Percentiles rank a stretch among this genome's conserved stretches.
Conservation (phyloP, 192 early-diverging fungal genomes). For the Coemansia sp. region DNA sequence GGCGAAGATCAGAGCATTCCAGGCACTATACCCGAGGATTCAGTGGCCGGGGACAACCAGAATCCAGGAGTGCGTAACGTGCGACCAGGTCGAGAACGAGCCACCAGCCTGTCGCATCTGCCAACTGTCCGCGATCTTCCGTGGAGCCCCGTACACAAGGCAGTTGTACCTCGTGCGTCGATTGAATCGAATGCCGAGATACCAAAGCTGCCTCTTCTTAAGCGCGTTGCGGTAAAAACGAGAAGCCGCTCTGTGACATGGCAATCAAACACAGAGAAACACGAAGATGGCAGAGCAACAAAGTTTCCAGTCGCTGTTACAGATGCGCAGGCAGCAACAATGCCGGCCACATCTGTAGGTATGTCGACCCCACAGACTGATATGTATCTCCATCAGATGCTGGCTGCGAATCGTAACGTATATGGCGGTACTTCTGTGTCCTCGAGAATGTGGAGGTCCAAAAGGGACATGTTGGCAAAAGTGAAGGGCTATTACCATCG, state of each 20-base stretch:
- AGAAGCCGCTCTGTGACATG: conserved; percentile 26
- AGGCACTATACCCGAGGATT: conserved; percentile 17
- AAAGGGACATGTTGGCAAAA: conserved; percentile 30
- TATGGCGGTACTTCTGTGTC: neutral
- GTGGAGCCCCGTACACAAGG: conserved; percentile 13
- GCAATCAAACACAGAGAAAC: conserved; percentile 3
- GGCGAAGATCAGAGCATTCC: conserved; percentile 6
- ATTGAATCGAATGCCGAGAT: neutral
- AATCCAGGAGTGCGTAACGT: neutral
- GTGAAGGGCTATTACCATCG: conserved; percentile 29
- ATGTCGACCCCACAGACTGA: conserved; percentile 9
- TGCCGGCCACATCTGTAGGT: neutral
- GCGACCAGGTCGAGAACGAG: conserved; percentile 15
- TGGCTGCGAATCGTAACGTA: neutral
- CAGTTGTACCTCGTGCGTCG: conserved; percentile 2
- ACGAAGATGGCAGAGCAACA: neutral
- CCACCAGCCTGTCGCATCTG: conserved; percentile 18
- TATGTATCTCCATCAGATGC: conserved; percentile 11
- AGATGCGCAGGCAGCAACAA: neutral
- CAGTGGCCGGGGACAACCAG: conserved; percentile 4
- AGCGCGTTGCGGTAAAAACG: conserved; percentile 26
- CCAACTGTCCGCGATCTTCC: neutral
- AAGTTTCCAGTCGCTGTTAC: neutral
- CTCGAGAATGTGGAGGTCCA: conserved; percentile 13
- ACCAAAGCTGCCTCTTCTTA: conserved; percentile 19